Percentiles rank a stretch among this genome's conserved stretches.
phyloP scores from a whole-genome alignment of 768 basidiomycete species.

The Rubroboletus pulcherrimus region DNA sequence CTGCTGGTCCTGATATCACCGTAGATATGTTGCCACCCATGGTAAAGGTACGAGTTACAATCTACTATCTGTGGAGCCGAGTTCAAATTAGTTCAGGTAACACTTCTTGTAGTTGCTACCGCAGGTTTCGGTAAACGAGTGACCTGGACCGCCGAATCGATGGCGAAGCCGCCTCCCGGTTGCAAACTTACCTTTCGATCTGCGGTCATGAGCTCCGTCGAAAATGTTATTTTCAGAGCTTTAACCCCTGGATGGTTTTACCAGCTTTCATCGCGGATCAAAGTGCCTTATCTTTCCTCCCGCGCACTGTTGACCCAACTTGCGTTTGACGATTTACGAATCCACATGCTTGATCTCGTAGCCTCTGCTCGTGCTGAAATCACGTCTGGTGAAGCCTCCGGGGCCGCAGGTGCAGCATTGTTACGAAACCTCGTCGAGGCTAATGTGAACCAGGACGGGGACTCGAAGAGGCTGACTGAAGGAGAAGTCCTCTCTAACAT shows the following conservation, averaged over 20 bases:
- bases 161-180: constrained; percentile 23
- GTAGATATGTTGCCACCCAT: constrained; percentile 13
- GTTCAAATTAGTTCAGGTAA: constrained; percentile 16
- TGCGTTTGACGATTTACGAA: constrained; percentile 36
- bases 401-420: constrained; percentile 33
- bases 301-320: constrained; percentile 26
- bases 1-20: constrained; percentile 16
- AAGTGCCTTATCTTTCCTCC: constrained; percentile 36
- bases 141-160: constrained; percentile 32
- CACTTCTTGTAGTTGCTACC: constrained; percentile 39
- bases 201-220: constrained; percentile 22
- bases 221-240: constrained; percentile 27
- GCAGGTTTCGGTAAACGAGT: constrained; percentile 41
- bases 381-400: constrained; percentile 23
- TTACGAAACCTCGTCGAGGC: constrained; percentile 45
- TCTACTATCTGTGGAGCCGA: neutral
- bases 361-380: constrained; percentile 36
- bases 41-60: constrained; percentile 10
- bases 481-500: constrained; percentile 46
- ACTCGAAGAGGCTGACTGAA: constrained; percentile 36
- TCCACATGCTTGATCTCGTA: constrained; percentile 42
- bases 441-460: constrained; percentile 38
- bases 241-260: constrained; percentile 36
- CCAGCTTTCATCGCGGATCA: constrained; percentile 16
- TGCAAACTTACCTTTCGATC: constrained; percentile 38